phyloP scores from a whole-genome alignment of 2,329 filamentous ascomycete species.

The Nigrospora oryzae region DNA sequence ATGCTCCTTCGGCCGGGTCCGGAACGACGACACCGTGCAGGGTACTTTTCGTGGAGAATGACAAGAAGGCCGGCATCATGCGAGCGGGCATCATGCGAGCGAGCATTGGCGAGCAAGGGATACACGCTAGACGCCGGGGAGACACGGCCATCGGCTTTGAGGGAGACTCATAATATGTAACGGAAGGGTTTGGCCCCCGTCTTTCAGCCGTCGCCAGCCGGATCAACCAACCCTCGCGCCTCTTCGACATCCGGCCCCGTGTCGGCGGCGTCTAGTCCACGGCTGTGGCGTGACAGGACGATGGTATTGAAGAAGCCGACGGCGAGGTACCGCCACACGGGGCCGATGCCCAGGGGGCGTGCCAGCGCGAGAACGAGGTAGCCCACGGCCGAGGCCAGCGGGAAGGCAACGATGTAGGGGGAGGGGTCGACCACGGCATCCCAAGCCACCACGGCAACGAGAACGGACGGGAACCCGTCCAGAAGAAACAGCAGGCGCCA shows the following conservation, averaged over 20 bases:
- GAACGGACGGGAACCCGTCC: conserved; percentile 76
- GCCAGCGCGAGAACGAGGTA: conserved; percentile 54
- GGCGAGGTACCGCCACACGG: conserved; percentile 57
- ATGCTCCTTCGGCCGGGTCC: too few species aligned
- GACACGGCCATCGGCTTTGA: too few species aligned
- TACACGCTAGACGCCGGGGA: too few species aligned
- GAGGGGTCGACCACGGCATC: conserved; percentile 69
- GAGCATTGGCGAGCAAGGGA: too few species aligned
- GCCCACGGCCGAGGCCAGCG: conserved; percentile 55
- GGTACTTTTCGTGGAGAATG: too few species aligned
- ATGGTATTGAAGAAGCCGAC: conserved; percentile 79
- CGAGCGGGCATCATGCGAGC: too few species aligned
- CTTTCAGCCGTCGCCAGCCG: neutral
- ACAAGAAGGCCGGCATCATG: too few species aligned
- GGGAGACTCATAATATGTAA: too few species aligned
- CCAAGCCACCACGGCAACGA: conserved; percentile 69
- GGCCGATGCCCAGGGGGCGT: conserved; percentile 31
- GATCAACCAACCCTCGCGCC: conserved; percentile 4
- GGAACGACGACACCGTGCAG: too few species aligned
- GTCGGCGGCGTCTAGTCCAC: conserved; percentile 24
- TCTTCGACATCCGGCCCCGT: conserved; percentile 5
- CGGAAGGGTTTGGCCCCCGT: too few species aligned
- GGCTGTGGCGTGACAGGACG: conserved; percentile 49
- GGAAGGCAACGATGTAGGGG: conserved; percentile 59
- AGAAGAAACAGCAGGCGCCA: conserved; percentile 82